A percentile compares a stretch with the other conserved stretches of the same genome.
phyloP scores from a whole-genome alignment of 345 rosid genomes.

The Euphorbia tirucalli region DNA sequence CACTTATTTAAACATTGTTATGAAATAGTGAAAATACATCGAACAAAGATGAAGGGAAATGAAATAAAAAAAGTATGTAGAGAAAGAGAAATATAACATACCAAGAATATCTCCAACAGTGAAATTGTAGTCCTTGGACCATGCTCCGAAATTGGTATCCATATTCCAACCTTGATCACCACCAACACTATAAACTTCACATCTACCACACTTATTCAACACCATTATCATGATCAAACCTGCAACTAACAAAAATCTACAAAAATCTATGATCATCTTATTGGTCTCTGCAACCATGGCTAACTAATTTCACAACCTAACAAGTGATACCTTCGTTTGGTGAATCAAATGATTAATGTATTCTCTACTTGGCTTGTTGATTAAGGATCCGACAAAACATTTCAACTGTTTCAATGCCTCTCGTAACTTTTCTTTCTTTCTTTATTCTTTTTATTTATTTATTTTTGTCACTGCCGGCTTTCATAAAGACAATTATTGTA shows the following conservation, averaged over 20 bases:
- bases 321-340: too few relatives aligned
- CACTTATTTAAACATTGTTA: too few relatives aligned
- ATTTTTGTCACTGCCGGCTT: background rate
- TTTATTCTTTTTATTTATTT: too few relatives aligned
- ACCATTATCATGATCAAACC: background rate
- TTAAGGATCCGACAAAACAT: background rate
- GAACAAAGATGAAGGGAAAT: too few relatives aligned
- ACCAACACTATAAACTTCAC: constrained; percentile 45
- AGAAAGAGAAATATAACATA: constrained; percentile 19
- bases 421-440: background rate
- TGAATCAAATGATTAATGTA: background rate
- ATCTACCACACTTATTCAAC: too few relatives aligned
- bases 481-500: background rate
- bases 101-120: constrained; percentile 53
- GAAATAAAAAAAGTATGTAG: too few relatives aligned
- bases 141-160: constrained; percentile 30
- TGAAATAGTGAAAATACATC: background rate
- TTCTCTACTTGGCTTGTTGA: background rate
- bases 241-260: background rate
- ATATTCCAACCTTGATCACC: constrained; percentile 40
- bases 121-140: constrained; percentile 47
- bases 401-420: background rate
- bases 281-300: constrained; percentile 9
- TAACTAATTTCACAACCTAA: background rate
- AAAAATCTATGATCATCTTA: background rate